Evolutionary conservation across 1,139 yeast genomes (phyloP), one percentile per base, ranked within the genome.

Genomic region (Zygosaccharomyces sapae): DNA sequence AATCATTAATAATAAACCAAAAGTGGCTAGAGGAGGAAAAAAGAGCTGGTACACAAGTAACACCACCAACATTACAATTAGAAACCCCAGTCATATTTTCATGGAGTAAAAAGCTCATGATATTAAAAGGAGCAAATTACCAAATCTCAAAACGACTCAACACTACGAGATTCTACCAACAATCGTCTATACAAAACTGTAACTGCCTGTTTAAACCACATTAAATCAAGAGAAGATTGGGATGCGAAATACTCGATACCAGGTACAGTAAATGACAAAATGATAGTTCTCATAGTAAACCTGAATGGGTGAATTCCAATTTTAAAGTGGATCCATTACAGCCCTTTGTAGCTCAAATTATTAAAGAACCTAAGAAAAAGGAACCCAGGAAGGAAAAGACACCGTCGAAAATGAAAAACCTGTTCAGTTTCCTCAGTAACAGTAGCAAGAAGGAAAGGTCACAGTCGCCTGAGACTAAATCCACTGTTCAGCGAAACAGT

Each of bases 321-420:
- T 61, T 63, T 43, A 58, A 56, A 46, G 65, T 62, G 9, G 60
- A 62, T 47, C 66, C 67, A 6, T 50, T 63, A 24, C 57, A 55
- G 35, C 45, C 47, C 29, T 62, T 63, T 47, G 61, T 61, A 9
- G 62, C 57, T 3, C 51, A 45, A 19, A 40, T 63, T 34, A 64
- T 65, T 4, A 56, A 52, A 36, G 50, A 50, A 36, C 48, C 49
- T 29, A 61, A 56, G 42, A 50, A 47, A 24, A 50, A 46, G 18
- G 41, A 40, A n/a, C 36, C 48, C 7, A 44, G 19, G 25, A 47
- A 45, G 31, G 51, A 52, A 34, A 51, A 55, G 38, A 47, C 49
- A 18, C 49, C 45, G 27, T 33, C 49, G 9, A 54, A 52, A 33
- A 51, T 54, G 33, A 55, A 53, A 39, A 52, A 59, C 31, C 30